Evolutionary conservation across 2,329 filamentous ascomycete genomes (phyloP).

Genomic region (Monilinia laxa): DNA sequence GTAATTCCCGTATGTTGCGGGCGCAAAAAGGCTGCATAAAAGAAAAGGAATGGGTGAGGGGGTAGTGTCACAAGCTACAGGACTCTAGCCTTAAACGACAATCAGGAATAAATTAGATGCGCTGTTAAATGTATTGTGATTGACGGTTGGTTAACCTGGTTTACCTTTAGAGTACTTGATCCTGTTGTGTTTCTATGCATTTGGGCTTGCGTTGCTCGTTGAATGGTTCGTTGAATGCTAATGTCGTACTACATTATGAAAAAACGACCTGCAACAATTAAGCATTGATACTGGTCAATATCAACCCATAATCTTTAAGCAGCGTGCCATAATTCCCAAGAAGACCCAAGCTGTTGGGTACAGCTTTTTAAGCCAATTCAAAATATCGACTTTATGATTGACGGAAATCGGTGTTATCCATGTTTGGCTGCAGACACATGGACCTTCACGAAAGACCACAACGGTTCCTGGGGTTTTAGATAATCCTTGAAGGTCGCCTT

Average conservation of each 20-base stretch:
- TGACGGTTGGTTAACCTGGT: conserved; percentile 1
- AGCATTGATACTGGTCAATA: conserved; percentile 1
- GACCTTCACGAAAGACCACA: neutral
- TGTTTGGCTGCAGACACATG: conserved; percentile 3
- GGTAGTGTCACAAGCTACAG: conserved; percentile 16
- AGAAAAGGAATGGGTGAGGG: neutral
- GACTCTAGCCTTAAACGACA: conserved; percentile 10
- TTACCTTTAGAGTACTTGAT: conserved; percentile 1
- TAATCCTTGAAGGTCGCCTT: conserved; percentile 7
- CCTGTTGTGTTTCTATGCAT: conserved; percentile 15
- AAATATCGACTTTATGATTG: conserved; percentile 6
- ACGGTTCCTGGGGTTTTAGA: conserved; percentile 18
- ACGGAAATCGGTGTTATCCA: conserved; percentile 4
- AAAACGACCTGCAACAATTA: conserved; percentile 1
- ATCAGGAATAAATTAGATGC: conserved; percentile 1
- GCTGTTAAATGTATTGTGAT: conserved; percentile 11
- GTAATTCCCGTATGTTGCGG: neutral
- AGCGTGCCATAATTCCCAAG: neutral
- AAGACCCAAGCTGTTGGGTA: conserved; percentile 16
- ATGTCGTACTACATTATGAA: conserved; percentile 6
- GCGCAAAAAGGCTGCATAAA: conserved; percentile 14
- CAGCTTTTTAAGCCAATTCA: neutral
- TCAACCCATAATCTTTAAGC: neutral
- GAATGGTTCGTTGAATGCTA: conserved; percentile 17
- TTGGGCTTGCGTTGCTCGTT: conserved; percentile 17